A percentile compares a stretch with the other conserved stretches of the same genome.
These are phyloP conservation scores for Schoenoplectus triqueter DNA, from an alignment of 202 grass and related monocot genomes.

Conservation along the genomic window DNA sequence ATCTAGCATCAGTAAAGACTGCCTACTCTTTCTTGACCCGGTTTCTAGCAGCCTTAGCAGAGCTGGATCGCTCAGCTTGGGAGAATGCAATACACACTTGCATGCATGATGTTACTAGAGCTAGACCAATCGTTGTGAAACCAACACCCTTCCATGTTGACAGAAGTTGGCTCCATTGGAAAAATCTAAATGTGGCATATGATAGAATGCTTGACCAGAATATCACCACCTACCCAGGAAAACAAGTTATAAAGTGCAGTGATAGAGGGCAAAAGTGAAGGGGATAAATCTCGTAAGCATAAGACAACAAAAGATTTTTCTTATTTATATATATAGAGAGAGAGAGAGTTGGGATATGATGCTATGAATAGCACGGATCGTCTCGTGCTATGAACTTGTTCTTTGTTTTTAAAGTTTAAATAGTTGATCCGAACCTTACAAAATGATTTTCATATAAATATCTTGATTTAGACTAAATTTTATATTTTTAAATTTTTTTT, in stretches of 20 bases:
- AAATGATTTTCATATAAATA: no score
- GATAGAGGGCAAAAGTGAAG: background rate
- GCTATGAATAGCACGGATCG: no score
- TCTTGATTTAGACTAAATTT: no score
- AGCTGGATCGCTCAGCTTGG: conserved; percentile 67
- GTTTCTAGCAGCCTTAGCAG: conserved; percentile 61
- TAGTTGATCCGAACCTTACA: no score
- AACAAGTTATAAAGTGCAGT: conserved; percentile 11
- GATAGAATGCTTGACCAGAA: conserved; percentile 69
- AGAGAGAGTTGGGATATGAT: no score
- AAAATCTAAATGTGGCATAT: conserved; percentile 61
- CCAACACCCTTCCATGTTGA: conserved; percentile 70
- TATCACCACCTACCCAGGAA: conserved; percentile 54
- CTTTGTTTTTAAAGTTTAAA: no score
- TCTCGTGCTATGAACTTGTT: no score
- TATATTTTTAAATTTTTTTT: no score
- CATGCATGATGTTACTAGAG: conserved; percentile 63
- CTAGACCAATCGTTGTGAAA: conserved; percentile 47
- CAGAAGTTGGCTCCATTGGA: conserved; percentile 60
- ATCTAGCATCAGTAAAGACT: conserved; percentile 17
- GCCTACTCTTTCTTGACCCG: conserved; percentile 61
- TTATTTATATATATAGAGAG: no score
- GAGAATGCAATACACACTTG: conserved; percentile 75
- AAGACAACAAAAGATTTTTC: no score
- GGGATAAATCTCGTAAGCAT: no score